Evolutionary conservation across 768 basidiomycete species (phyloP), one percentile per base, ranked within the genome.

Genomic region (Boletellus ananiceps): DNA sequence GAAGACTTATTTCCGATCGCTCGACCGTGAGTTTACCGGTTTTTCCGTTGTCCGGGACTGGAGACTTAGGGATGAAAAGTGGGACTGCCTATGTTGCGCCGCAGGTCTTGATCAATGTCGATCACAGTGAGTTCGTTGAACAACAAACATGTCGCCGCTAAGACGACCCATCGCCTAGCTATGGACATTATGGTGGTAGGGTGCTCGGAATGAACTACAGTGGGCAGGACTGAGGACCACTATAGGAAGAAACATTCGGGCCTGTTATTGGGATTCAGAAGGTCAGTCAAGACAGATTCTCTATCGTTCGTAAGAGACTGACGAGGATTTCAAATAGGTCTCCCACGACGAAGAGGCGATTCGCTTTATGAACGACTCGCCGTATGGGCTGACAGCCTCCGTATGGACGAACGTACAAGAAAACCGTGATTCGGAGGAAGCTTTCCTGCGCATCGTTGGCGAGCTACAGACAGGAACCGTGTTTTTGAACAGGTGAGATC

Each of bases 261-360:
- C 96, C 96, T 0, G 78, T 96, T 6, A 74, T 97, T 25, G 94
- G 93, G 11, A 93, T 99, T 52, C 87, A 90, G 69, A 94, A 93
- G 76, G 93, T 90, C 4, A 47, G 64, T 47, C 38, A 2, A 32
- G 9, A 7, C 6, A 19, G 3, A 6, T 27, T 34, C 23, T 18
- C 2, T 0, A 37, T 12, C 7, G n/a, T 16, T 19, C 15, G 19
- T 14, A 32, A 36, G 15, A 14, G 5, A 40, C 33, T 5, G 2
- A 49, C 27, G 4, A 31, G 19, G 33, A 15, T 16, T 15, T 6
- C 32, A 3, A 11, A 33, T 44, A 88, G 87, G 88, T 92, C 18
- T 73, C 78, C 8, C 83, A 83, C 0, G 96, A 97, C 64, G 87
- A 84, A 39, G 92, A 95, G 64, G 96, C 96, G 1, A 70, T 97